Percentiles rank a stretch among this genome's conserved stretches.
phyloP scores from a whole-genome alignment of 1,284 basidiomycete genomes.

The Trichosporon sp. region DNA sequence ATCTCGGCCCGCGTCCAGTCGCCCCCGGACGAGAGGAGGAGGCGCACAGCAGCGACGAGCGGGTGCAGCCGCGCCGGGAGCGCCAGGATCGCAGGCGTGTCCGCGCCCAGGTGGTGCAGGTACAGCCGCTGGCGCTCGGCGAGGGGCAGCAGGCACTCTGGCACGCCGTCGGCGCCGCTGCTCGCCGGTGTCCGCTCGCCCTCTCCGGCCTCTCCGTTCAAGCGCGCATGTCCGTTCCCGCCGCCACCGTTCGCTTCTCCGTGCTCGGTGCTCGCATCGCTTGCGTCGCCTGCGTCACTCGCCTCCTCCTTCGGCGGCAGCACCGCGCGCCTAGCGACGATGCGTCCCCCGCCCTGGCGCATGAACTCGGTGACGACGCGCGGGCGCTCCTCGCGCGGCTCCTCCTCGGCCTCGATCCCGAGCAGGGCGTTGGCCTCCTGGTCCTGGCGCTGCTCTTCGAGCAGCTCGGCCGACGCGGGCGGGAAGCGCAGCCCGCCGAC shows the following conservation, averaged over 20 bases:
- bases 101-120: constrained; percentile 59
- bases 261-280: neutral
- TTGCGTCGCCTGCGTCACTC: neutral
- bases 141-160: constrained; percentile 53
- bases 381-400: neutral
- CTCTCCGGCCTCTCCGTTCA: neutral
- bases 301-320: constrained; percentile 22
- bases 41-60: constrained; percentile 45
- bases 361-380: constrained; percentile 61
- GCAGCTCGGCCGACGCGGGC: constrained; percentile 38
- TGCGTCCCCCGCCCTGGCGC: constrained; percentile 63
- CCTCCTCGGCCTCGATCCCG: constrained; percentile 15
- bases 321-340: constrained; percentile 52
- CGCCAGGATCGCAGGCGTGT: constrained; percentile 53
- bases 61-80: constrained; percentile 33
- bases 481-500: constrained; percentile 35
- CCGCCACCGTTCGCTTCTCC: neutral
- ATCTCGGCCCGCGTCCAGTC: constrained; percentile 65
- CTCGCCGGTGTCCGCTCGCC: neutral
- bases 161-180: neutral
- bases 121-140: constrained; percentile 59
- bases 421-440: constrained; percentile 19
- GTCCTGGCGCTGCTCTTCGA: constrained; percentile 22
- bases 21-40: constrained; percentile 28
- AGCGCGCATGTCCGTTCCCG: neutral